phyloP scores from a whole-genome alignment of 169 alveolate species.

The Plasmodium yoelii region DNA sequence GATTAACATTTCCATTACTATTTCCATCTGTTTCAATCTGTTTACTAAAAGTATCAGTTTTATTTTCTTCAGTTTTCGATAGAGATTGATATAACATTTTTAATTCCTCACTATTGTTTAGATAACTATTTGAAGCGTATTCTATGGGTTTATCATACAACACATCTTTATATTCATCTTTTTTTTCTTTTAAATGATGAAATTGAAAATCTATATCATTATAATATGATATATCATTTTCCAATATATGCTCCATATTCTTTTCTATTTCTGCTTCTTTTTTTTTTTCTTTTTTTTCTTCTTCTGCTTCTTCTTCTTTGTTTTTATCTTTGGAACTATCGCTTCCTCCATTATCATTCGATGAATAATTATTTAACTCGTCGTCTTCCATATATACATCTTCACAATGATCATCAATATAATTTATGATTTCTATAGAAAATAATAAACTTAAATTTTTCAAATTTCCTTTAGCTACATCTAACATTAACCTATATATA shows the following conservation, averaged over 20 bases:
- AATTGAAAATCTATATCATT: conserved; percentile 23
- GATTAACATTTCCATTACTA: no score
- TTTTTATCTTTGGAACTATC: not conserved
- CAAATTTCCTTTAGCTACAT: conserved; percentile 56
- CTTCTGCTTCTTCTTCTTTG: not conserved
- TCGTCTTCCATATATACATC: conserved; percentile 12
- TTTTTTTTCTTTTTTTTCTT: not conserved
- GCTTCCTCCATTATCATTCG: conserved; percentile 11
- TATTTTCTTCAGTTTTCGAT: not conserved
- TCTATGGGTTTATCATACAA: conserved; percentile 12
- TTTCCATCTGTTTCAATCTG: no score
- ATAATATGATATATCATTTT: conserved; percentile 10
- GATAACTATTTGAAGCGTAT: conserved; percentile 5
- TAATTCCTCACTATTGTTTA: conserved; percentile 25
- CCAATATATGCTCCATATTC: not conserved
- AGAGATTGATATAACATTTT: conserved; percentile 23
- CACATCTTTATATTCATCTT: conserved; percentile 11
- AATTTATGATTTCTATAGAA: conserved; percentile 61
- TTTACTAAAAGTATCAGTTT: no score
- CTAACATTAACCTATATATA: conserved; percentile 31
- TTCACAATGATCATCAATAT: conserved; percentile 55
- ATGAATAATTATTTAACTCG: not conserved
- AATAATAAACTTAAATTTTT: conserved; percentile 65
- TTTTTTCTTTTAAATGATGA: not conserved
- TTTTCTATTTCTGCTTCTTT: not conserved